phyloP scores from a whole-genome alignment of 805 yeast species.

The Nakazawaea holstii region DNA sequence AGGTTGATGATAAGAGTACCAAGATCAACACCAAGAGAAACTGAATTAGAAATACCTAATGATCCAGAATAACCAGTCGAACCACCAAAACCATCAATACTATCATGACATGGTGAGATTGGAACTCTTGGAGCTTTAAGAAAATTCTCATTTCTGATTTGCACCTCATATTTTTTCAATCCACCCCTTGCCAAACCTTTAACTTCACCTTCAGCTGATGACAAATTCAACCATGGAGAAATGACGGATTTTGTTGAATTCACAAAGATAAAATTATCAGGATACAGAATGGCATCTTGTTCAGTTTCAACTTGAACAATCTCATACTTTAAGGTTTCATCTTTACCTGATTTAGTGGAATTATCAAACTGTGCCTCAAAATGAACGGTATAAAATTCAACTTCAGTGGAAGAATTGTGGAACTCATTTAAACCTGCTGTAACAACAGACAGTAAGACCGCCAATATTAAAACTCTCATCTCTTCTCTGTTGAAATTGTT shows the following conservation, averaged over 20 bases:
- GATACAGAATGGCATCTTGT: constrained; percentile 2
- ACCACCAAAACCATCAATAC: constrained; percentile 10
- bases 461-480: too few relatives aligned
- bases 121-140: constrained; percentile 3
- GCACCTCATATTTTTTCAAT: constrained; percentile 2
- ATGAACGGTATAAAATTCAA: not conserved
- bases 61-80: constrained; percentile 5
- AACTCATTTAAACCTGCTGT: not conserved
- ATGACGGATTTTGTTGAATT: not conserved
- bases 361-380: not conserved
- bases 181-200: not conserved
- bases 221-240: not conserved
- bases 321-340: not conserved
- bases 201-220: not conserved
- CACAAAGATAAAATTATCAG: not conserved
- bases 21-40: not conserved
- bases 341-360: too few relatives aligned
- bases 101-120: constrained; percentile 10
- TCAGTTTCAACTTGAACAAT: not conserved
- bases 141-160: not conserved
- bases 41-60: not conserved
- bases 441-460: too few relatives aligned
- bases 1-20: not conserved
- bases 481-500: too few relatives aligned
- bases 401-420: not conserved